Evolutionary conservation across 495 filamentous ascomycete genomes (phyloP), one percentile per base, ranked within the genome.

Genomic region (Rhizodiscina lignyota): DNA sequence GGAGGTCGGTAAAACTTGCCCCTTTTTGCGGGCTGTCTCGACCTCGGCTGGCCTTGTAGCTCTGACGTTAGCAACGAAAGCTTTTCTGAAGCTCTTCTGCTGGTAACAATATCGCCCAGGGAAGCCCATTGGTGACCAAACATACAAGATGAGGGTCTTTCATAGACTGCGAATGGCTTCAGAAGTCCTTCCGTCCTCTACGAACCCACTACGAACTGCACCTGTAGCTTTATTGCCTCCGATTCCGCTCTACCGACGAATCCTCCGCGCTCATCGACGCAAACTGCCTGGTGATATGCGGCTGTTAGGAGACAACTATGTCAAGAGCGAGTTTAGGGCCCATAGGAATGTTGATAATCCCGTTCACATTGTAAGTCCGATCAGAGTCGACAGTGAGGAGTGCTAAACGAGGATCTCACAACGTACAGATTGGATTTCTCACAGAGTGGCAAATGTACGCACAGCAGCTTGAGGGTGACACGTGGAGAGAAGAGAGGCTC

Each of bases 371-470:
- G 84, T 93, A 67, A 28, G 71, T 55, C 32, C 21, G 12, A 20
- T 13, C 17, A 13, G 12, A 20, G 21, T 6, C 4, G 8, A 19
- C 15, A 23, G 18, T 28, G 4, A 18, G 12, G 5, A 23, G 4
- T 13, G 16, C 4, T n/a, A 12, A 15, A 10, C 18, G 22, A 16
- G 27, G 21, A 10, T 16, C 17, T 35, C 17, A 35, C 16, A 5
- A 5, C 37, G 21, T 22, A 24, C 36, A 92, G 85, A 79, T 94
- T 43, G 89, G 89, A 2, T 97, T 97, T 51, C 62, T 96, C 46
- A 87, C 80, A 0, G 85, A 94, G 57, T 97, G 89, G 89, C 89
- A 96, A 52, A 54, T 79, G 21, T 97, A 96, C 49, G 86, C 82
- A 6, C 87, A 97, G 54, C 70, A 77, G 44, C 50, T 99, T 13